Base-by-base conservation (phyloP, 1,284 basidiomycete species). In the Malassezia vespertilionis region DNA sequence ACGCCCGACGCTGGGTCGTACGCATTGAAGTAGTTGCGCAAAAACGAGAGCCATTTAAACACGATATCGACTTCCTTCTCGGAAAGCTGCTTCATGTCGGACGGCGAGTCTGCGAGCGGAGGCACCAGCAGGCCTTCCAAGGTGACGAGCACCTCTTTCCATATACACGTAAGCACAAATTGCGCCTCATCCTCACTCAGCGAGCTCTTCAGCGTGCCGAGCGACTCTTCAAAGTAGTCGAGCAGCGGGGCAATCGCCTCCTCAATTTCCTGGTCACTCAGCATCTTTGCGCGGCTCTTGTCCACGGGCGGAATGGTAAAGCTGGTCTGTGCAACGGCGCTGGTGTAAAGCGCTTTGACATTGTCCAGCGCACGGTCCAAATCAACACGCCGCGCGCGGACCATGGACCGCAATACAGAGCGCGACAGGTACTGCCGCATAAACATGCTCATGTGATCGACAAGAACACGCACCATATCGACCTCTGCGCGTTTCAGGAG, bases 31-130 rank as follows among this genome's bases (percentile, higher is more conserved):
- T 90, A 99, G 71, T 91, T 86, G 44, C 84, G 78, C 64, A 97
- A 40, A 46, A 40, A 53, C 18, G 87, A 88, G 40, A 96, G 73
- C 93, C 93, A 97, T 69, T 90, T 93, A 75, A 96, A 89, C 9
- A 90, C 91, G 46, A 97, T 84, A 65, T 96, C 91, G 22, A 96
- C 85, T 74, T 96, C 91, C 73, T 91, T 89, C 63, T 93, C 90
- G 27, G 78, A 82, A 60, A 97, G 71, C 11, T 88, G 83, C 56
- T 83, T 82, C 86, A 96, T 85, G 46, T 86, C 83, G 44, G 87
- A 88, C 8, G 82, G 77, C n/a, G 80, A 76, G 55, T 93, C 88
- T 5, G 84, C 86, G 44, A 99, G 73, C 1, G 90, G 86, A 3
- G 93, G 93, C 4, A 97, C 82, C 43, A 97, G 79, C 61, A 97